Base-by-base conservation (phyloP, 1,284 basidiomycete genomes). In the Stygiomarasmius scandens region DNA sequence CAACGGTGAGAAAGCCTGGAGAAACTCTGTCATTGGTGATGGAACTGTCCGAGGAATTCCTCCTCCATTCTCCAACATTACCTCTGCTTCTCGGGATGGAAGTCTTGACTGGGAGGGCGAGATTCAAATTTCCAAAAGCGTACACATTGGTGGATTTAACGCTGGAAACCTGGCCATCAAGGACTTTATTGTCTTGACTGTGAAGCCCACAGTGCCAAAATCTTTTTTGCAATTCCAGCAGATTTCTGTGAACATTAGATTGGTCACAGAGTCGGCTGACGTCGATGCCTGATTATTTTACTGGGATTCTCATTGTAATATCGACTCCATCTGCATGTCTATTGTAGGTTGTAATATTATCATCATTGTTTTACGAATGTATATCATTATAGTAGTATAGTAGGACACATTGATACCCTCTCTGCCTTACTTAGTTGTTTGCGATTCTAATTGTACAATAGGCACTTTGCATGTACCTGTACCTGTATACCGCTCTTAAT, bases 151-250 rank as follows among this genome's bases (percentile, higher is more conserved):
- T 45, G 62, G 67, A 38, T 73, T 73, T 61, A 61, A 56, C 20
- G 68, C 70, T 2, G 51, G 64, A 0, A 58, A 65, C 34, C 49
- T 73, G 24, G 58, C 55, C 11, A 62, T 73, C 11, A 66, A 67
- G 69, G 85, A 87, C 63, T 85, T 81, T 58, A 73, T 88, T 46
- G 73, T 79, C 5, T 64, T 86, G 16, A 70, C 72, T 43, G 52
- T 85, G 22, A 58, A 65, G 44, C 60, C 63, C 49, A 56, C 52
- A 55, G 65, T 63, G 47, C 22, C 70, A 55, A 60, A 67, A 51
- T 72, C 74, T 20, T 69, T 66, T 49, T 72, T 73, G 57, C 60
- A 64, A 27, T 66, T 65, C 32, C 63, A 78, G n/a, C 75, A 78
- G 61, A 65, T 78, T 25, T 66, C 72, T 14, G 71, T 84, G 49